Conservation (phyloP, 306 rosid species). For the Ammopiptanthus mongolicus region DNA sequence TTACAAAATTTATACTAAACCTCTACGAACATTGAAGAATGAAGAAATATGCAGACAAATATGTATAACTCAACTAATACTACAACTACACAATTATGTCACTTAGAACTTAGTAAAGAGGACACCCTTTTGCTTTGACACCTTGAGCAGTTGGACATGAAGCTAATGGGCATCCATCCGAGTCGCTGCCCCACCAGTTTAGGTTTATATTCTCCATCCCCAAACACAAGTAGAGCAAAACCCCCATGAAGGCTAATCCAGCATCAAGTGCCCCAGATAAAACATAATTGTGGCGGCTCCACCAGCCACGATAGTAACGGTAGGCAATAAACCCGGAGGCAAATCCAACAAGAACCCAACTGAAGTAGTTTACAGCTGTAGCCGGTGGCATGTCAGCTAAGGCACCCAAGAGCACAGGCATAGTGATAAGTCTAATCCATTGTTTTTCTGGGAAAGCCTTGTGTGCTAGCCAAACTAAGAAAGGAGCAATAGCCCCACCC, state of each 20-base stretch:
- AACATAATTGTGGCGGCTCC: constrained; percentile 75
- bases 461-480: constrained; percentile 70
- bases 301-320: constrained; percentile 66
- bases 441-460: constrained; percentile 60
- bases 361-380: constrained; percentile 66
- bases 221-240: constrained; percentile 55
- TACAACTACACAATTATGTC: not conserved
- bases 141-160: constrained; percentile 67
- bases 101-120: constrained; percentile 19
- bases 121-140: constrained; percentile 40
- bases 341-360: constrained; percentile 76
- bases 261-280: constrained; percentile 81
- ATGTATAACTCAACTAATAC: not conserved
- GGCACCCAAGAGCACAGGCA: constrained; percentile 69
- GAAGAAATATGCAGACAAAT: not conserved
- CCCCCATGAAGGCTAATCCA: constrained; percentile 89
- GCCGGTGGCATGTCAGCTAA: constrained; percentile 65
- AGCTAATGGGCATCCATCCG: constrained; percentile 77
- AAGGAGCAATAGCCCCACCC: constrained; percentile 70
- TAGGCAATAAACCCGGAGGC: constrained; percentile 60
- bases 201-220: constrained; percentile 50
- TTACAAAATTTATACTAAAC: not conserved
- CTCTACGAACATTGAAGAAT: not conserved
- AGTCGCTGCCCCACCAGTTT: constrained; percentile 70
- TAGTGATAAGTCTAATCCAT: constrained; percentile 62